Conservation (phyloP, 179 eudicot species). For the Pouteria campechiana region DNA sequence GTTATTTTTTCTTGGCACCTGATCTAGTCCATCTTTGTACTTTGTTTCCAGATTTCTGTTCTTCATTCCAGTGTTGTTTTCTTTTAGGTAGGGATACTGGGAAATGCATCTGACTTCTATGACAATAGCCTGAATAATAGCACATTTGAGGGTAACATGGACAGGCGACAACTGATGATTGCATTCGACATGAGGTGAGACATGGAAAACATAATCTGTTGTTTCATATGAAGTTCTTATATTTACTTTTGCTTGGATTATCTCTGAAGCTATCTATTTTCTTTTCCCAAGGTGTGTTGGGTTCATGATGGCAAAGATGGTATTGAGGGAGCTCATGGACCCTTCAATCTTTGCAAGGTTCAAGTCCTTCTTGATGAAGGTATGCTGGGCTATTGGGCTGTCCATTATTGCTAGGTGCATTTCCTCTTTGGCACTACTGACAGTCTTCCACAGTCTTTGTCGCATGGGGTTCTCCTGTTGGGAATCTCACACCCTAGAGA, state of each 20-base stretch:
- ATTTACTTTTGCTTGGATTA: neutral
- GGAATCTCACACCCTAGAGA: no score
- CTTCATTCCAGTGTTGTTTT: no score
- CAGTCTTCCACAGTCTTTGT: no score
- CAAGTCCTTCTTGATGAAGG: slow-evolving; percentile 85
- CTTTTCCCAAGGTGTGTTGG: slow-evolving; percentile 67
- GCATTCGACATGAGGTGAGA: slow-evolving; percentile 96
- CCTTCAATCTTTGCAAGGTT: slow-evolving; percentile 62
- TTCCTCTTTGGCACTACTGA: no score
- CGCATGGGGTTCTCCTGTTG: no score
- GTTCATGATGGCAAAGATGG: slow-evolving; percentile 97
- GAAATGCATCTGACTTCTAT: slow-evolving; percentile 88
- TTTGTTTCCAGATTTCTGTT: no score
- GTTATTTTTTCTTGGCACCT: no score
- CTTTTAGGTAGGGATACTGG: slow-evolving; percentile 82
- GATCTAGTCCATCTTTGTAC: no score
- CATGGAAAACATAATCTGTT: neutral
- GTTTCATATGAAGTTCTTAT: neutral
- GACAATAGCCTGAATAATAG: slow-evolving; percentile 33
- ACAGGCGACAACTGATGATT: slow-evolving; percentile 92
- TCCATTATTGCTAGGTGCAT: no score
- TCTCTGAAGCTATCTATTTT: slow-evolving; percentile 2
- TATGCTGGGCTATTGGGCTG: no score
- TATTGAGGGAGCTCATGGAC: slow-evolving; percentile 91
- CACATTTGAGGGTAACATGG: slow-evolving; percentile 22